Base-by-base conservation (phyloP, 805 yeast genomes). In the Hanseniaspora vineae region DNA sequence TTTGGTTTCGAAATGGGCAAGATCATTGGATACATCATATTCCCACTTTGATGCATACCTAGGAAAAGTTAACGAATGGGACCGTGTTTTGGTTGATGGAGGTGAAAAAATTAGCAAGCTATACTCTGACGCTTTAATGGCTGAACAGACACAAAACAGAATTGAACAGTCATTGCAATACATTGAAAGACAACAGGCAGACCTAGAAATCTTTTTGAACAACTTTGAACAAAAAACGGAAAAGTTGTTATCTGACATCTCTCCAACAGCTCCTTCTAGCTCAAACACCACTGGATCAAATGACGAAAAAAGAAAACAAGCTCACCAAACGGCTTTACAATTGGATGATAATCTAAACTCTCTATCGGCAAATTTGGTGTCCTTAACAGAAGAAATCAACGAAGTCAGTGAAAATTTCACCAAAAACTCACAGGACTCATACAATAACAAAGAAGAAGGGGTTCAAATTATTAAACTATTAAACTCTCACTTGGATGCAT, bases 171-270 rank as follows among this genome's bases (percentile, higher is more conserved):
- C 88, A 39, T 70, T 92, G 48, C 70, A 80, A 39, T 90, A 88
- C 58, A 83, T 92, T 45, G 92, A 84, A 58, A 81, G 82, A 55
- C 97, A 92, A 62, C 98, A 92, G 60, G 86, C 84, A 50, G 97
- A 90, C 58, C 69, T 92, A 44, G 98, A 90, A 50, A 70, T 75
- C 14, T 73, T 90, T 56, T 73, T 92, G 52, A 83, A 83, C 53
- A 81, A 81, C 51, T 89, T 89, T 58, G 97, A 92, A 47, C 55
- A 50, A 46, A 68, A 65, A 51, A 65, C 69, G 0, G 70, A 66
- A 43, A 54, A 61, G 3, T 50, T 66, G 19, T 52, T 67, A 14
- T 57, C 67, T 3, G 71, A 67, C 46, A 51, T 66, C 8, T 56
- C 68, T 6, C 58, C 71, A 1, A 55, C 57, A 33, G 46, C 48